phyloP scores from a whole-genome alignment of 108 stramenopile species.

The Nitzschia sp. region DNA sequence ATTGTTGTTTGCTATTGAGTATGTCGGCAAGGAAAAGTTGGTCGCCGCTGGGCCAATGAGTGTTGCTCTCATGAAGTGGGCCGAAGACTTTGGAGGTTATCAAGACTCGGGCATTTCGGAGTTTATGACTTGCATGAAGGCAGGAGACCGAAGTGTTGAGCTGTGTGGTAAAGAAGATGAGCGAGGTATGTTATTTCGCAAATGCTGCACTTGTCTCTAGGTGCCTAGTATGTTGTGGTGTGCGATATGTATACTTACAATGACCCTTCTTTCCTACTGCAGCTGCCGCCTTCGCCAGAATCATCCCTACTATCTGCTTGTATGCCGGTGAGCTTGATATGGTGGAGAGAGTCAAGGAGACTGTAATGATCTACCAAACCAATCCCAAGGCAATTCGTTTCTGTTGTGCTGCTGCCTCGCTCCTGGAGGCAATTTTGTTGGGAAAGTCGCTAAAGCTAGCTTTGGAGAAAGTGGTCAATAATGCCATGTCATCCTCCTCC shows the following conservation, averaged over 20 bases:
- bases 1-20: slow-evolving; percentile 20
- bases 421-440: slow-evolving; percentile 21
- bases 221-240: too few species aligned
- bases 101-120: slow-evolving; percentile 9
- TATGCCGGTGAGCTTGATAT: slow-evolving; percentile 24
- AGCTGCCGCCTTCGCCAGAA: slow-evolving; percentile 12
- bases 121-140: slow-evolving; percentile 20
- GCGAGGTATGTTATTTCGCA: slow-evolving; percentile 7
- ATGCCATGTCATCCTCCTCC: slow-evolving; percentile 1
- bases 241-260: too few species aligned
- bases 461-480: slow-evolving; percentile 17
- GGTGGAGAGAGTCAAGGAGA: slow-evolving; percentile 22
- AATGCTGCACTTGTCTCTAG: too few species aligned
- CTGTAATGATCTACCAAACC: slow-evolving; percentile 24
- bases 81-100: slow-evolving; percentile 15
- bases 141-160: slow-evolving; percentile 17
- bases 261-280: too few species aligned
- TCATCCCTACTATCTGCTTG: slow-evolving; percentile 20
- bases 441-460: slow-evolving; percentile 5
- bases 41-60: slow-evolving; percentile 20
- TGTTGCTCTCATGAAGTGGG: slow-evolving; percentile 22
- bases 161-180: slow-evolving; percentile 21
- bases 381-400: slow-evolving; percentile 27
- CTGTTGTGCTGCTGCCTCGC: slow-evolving; percentile 12
- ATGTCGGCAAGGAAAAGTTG: slow-evolving; percentile 9